These are phyloP conservation scores for Starmerella ratchasimensis DNA, from an alignment of 805 yeast genomes.

Conservation along the genomic window DNA sequence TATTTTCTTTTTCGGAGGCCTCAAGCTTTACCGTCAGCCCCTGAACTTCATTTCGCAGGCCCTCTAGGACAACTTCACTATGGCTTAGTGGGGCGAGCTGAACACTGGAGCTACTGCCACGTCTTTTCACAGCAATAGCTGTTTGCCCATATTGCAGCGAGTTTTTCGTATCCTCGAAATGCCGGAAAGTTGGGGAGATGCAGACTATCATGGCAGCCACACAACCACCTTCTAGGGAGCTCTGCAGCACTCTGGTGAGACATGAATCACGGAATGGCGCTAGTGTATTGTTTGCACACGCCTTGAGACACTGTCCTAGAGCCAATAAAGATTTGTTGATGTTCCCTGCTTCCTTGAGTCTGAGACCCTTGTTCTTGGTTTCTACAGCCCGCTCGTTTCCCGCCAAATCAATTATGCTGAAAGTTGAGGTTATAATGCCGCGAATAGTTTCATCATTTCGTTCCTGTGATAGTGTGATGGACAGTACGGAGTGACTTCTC, in stretches of 20 bases:
- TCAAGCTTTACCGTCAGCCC: too few species aligned
- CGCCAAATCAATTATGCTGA: constrained; percentile 82
- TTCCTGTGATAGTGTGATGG: constrained; percentile 29
- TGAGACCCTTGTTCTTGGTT: constrained; percentile 67
- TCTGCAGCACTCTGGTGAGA: constrained; percentile 70
- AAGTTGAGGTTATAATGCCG: constrained; percentile 34
- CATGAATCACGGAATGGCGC: constrained; percentile 88
- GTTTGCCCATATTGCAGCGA: constrained; percentile 66
- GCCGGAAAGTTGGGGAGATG: constrained; percentile 70
- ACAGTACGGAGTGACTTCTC: constrained; percentile 86
- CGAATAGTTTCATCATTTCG: neutral
- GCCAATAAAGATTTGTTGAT: constrained; percentile 81
- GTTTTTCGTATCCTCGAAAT: constrained; percentile 86
- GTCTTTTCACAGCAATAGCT: neutral
- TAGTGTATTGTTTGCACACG: constrained; percentile 30
- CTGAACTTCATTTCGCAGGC: too few species aligned
- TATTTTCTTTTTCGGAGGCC: too few species aligned
- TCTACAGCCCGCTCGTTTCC: constrained; percentile 93
- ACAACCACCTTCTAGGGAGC: constrained; percentile 87
- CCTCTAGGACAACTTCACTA: too few species aligned
- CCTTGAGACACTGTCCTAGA: constrained; percentile 86
- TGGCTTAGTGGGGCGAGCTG: too few species aligned
- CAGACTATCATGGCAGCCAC: constrained; percentile 94
- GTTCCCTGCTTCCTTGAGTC: constrained; percentile 84
- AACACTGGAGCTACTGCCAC: too few species aligned